Base-by-base conservation (phyloP, 257 asterid genomes). In the Catharanthus roseus region DNA sequence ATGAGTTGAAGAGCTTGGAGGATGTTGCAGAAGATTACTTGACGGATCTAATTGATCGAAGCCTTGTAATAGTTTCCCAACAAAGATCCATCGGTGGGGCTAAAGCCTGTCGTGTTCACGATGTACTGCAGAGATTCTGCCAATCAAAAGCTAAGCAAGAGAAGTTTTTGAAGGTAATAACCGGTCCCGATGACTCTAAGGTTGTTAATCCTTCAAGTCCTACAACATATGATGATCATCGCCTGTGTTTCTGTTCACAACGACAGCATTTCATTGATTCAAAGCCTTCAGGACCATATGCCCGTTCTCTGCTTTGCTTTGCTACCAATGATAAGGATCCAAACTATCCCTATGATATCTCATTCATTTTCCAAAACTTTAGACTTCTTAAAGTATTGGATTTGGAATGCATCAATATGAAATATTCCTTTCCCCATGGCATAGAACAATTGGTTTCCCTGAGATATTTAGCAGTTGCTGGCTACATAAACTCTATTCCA, bases 71-170 rank as follows among this genome's bases (percentile, higher is more conserved):
- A 45, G 11, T 45, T 45, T 45, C 51, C 1, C 51, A 45, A 45
- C 51, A 12, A 45, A 45, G 51, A 45, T 45, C 51, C 19, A 45
- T 38, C 33, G 79, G 67, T 21, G 53, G 44, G 34, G 56, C 63
- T 42, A 75, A 51, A 62, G 54, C 41, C 13, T 69, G 79, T 38
- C 65, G 67, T 60, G 50, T 75, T 23, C 75, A 75, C 3, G 79
- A 75, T 65, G 56, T 69, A 24, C 21, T 76, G 1, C 28, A 65
- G 12, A 53, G 51, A 7, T 36, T 76, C 33, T 70, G 51, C 51
- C 51, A 13, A 45, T 45, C 51, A 45, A 45, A 45, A 45, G 51
- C 51, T 12, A 45, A 45, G 63, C 56, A n/a, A 10, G 70, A 53
- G 5, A 70, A 70, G 9, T 60, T 76, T 10, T 66, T 26, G 2